Evolutionary conservation across 306 rosid genomes (phyloP).

Genomic region (Dicorynia guianensis): DNA sequence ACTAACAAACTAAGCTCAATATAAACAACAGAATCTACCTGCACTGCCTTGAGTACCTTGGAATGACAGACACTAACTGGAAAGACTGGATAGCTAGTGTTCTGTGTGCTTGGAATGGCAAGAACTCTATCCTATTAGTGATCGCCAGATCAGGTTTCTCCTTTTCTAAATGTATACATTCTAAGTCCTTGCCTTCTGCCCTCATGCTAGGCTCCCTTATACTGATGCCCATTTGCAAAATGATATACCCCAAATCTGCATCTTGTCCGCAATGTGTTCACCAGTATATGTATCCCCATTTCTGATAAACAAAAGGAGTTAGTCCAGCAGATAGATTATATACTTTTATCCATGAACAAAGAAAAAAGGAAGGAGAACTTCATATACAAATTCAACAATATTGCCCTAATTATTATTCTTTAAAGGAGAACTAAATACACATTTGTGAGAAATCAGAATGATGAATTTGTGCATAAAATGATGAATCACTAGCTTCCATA

Average conservation of each 20-base stretch:
- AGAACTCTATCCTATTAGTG: slow-evolving; percentile 96
- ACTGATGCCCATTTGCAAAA: slow-evolving; percentile 90
- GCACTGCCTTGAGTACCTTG: slow-evolving; percentile 92
- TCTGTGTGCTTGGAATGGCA: slow-evolving; percentile 90
- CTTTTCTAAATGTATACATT: slow-evolving; percentile 95
- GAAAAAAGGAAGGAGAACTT: slow-evolving; percentile 11
- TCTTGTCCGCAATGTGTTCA: slow-evolving; percentile 92
- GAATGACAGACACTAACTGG: slow-evolving; percentile 91
- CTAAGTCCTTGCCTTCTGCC: slow-evolving; percentile 99
- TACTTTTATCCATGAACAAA: background rate
- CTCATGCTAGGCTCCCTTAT: slow-evolving; percentile 99
- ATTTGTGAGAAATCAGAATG: slow-evolving; percentile 14
- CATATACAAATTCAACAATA: background rate
- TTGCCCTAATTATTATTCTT: slow-evolving; percentile 6
- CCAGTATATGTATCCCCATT: slow-evolving; percentile 96
- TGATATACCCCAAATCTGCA: slow-evolving; percentile 97
- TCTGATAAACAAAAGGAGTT: slow-evolving; percentile 52
- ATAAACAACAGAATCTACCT: slow-evolving; percentile 59
- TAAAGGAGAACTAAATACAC: background rate
- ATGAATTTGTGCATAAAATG: slow-evolving; percentile 4
- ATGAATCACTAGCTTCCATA: too few species aligned
- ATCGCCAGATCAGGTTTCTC: slow-evolving; percentile 95
- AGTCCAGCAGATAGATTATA: slow-evolving; percentile 5
- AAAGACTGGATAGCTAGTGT: slow-evolving; percentile 67
- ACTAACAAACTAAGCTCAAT: background rate